Evolutionary conservation across 2,329 filamentous ascomycete genomes (phyloP), one percentile per base, ranked within the genome.

Genomic region (Dactylella cylindrospora): DNA sequence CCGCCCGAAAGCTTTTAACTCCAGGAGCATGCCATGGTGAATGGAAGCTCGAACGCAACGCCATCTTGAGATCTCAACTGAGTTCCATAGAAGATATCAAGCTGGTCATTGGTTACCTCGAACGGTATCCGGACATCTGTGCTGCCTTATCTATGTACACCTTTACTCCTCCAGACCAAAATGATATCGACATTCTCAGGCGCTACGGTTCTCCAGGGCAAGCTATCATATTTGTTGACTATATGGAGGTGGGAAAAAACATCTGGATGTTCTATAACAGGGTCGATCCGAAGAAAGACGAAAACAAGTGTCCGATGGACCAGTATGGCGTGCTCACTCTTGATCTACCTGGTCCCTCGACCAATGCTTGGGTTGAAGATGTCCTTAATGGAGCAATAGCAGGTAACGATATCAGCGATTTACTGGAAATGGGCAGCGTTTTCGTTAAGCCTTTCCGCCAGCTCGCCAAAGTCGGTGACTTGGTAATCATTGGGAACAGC

Each of bases 401-500:
- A 5, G 41, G 49, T 1, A 28, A 45, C 5, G 12, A 23, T 9
- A 44, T 62, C 19, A 6, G 5, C 12, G 12, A 49, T 1, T 4
- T 19, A 1, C n/a, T 49, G n/a, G 15, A 39, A 1, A 7, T 49
- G 1, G 57, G 41, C 4, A 9, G 22, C 8, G 10, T 13, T 1
- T 25, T 62, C 4, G 36, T 53, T 10, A 1, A 19, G 1, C 29
- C 29, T 5, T 19, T 62, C 23, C 12, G 15, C 7, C 28, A 29
- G 6, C 25, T 54, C 13, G 28, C 23, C 10, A 25, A 32, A 28
- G 25, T 28, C n/a, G 57, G 57, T 3, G 57, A 62, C 19, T 20
- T 44, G 6, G 31, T 62, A 22, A 32, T 62, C 17, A 49, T 62
- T 23, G 57, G 57, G n/a, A 62, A 51, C 36, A 47, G 40, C 12